Conservation (phyloP, 1,284 basidiomycete genomes). For the Tilletia walkeri region DNA sequence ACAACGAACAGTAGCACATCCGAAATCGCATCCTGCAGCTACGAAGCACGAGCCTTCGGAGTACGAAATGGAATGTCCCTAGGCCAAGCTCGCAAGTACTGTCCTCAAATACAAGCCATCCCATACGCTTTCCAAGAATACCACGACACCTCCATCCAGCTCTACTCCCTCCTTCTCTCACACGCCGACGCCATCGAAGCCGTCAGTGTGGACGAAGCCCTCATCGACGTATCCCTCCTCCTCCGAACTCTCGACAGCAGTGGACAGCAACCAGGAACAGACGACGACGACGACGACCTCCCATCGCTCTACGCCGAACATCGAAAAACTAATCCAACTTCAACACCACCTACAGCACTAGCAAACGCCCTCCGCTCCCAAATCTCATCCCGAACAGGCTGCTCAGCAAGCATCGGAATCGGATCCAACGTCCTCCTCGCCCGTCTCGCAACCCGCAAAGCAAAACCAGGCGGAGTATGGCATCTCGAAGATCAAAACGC, state of each 20-base stretch:
- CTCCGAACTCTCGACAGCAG: conserved; percentile 56
- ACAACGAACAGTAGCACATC: conserved; percentile 39
- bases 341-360: conserved; percentile 54
- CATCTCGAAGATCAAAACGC: conserved; percentile 67
- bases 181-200: conserved; percentile 90
- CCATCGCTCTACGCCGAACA: not conserved
- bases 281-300: not conserved
- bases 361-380: conserved; percentile 77
- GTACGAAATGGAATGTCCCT: conserved; percentile 92
- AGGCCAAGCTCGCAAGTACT: conserved; percentile 50
- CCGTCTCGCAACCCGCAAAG: conserved; percentile 81
- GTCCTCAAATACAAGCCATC: conserved; percentile 66
- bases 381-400: conserved; percentile 73
- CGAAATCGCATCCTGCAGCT: conserved; percentile 91
- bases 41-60: conserved; percentile 83
- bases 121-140: conserved; percentile 78
- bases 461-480: conserved; percentile 83
- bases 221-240: conserved; percentile 79
- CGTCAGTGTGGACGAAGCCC: conserved; percentile 91
- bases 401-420: conserved; percentile 80
- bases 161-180: conserved; percentile 86
- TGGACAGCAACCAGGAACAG: not conserved
- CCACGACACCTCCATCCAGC: conserved; percentile 67
- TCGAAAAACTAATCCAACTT: no score
- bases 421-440: conserved; percentile 87